A percentile compares a stretch with the other conserved stretches of the same genome.
Evolutionary conservation across 106 monocot genomes (phyloP).

Genomic region (Amphibolis antarctica): DNA sequence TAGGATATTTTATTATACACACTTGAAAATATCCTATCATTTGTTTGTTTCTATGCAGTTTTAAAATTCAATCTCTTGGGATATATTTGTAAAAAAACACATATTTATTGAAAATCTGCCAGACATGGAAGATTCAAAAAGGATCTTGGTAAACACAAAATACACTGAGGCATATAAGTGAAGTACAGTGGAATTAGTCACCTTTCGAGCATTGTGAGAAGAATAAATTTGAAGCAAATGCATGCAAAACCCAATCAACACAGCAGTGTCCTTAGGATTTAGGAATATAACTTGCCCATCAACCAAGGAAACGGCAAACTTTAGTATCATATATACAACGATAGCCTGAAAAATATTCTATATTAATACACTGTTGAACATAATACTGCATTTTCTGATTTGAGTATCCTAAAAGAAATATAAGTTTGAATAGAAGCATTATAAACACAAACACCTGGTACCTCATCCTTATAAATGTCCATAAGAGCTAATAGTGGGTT

Average conservation of each 20-base stretch:
- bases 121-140: no score
- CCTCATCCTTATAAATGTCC: constrained; percentile 85
- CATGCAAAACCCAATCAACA: constrained; percentile 78
- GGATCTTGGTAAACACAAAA: no score
- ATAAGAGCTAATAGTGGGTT: constrained; percentile 61
- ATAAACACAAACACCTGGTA: neutral
- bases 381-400: neutral
- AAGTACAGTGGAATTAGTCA: constrained; percentile 13
- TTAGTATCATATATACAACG: constrained; percentile 85
- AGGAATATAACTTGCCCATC: constrained; percentile 73
- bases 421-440: neutral
- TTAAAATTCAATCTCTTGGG: no score
- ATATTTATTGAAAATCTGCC: no score
- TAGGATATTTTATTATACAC: neutral
- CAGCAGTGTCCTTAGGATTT: constrained; percentile 53
- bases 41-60: no score
- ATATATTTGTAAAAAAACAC: no score
- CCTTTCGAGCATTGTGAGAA: constrained; percentile 84
- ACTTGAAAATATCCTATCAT: neutral
- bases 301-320: constrained; percentile 85
- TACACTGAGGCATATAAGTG: no score
- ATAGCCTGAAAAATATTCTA: constrained; percentile 36
- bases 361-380: neutral
- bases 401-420: neutral
- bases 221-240: constrained; percentile 77